Evolutionary conservation across 768 basidiomycete species (phyloP), one percentile per base, ranked within the genome.

Genomic region (Pilatotrama ljubarskyi): DNA sequence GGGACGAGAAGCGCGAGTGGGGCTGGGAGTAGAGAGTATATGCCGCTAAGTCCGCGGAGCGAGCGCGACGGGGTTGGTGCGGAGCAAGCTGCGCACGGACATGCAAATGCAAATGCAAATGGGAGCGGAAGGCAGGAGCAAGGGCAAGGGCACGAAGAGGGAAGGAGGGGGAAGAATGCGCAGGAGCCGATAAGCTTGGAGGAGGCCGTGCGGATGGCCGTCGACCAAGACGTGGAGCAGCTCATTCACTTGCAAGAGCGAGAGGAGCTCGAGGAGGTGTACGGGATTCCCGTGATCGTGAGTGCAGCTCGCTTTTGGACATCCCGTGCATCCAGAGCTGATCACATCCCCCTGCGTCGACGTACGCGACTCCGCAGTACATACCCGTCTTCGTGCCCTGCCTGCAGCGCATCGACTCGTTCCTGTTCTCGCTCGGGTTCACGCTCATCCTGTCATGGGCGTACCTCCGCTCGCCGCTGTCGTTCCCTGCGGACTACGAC

Each of bases 351-450:
- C 51, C 26, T 22, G 25, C 11, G 42, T 56, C 43, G 29, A 38
- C 54, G n/a, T 61, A 42, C n/a, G 20, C 48, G 65, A 62, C 58
- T 64, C 36, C 36, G 20, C 66, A 90, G 90, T 80, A 79, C 62
- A 90, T 94, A 29, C 91, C 91, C 0, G 84, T 90, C 2, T 89
- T 93, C 69, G 80, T 94, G 18, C 83, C 86, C 8, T 88, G 85
- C 67, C 77, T 94, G 53, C 88, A 91, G 69, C 83, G 91, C 54
- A 74, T 91, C 60, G 90, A 91, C 70, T 81, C 86, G 5, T 80
- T 92, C 60, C 70, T 93, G 7, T 80, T 90, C 54, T 83, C 88
- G 13, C 69, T 92, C 17, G 90, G 90, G 9, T 76, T 86, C 47
- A 85, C 80, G 38, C 81, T 91, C 24, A 73, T 87, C 55, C 63